A percentile compares a stretch with the other conserved stretches of the same genome.
Conservation (phyloP, 2,329 filamentous ascomycete species). For the Colletotrichum acutatum region DNA sequence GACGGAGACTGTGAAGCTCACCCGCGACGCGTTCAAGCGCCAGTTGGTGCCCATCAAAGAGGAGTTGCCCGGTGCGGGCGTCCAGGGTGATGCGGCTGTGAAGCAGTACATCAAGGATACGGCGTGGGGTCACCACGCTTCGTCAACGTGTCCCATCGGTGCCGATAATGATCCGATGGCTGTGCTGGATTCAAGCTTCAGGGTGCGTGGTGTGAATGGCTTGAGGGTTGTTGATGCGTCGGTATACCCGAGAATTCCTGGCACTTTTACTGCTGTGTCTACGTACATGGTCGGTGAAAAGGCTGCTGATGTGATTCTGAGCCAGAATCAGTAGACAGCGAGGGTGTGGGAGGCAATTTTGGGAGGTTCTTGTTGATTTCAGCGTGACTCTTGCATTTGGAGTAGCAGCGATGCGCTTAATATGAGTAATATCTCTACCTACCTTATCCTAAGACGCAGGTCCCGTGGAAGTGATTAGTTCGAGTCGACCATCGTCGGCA, state of each 20-base stretch:
- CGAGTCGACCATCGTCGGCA: too few relatives aligned
- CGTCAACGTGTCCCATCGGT: conserved; percentile 47
- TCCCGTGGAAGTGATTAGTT: too few relatives aligned
- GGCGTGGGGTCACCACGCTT: conserved; percentile 49
- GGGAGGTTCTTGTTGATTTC: not conserved
- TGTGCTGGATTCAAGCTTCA: conserved; percentile 60
- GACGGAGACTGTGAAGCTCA: conserved; percentile 64
- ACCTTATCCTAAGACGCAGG: too few relatives aligned
- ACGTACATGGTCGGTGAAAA: conserved; percentile 48
- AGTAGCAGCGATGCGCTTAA: not conserved
- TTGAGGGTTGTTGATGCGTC: conserved; percentile 59
- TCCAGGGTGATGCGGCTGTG: conserved; percentile 35
- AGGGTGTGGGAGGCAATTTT: not conserved
- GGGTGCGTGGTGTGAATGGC: conserved; percentile 57
- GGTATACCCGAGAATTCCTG: conserved; percentile 52
- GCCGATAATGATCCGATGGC: conserved; percentile 46
- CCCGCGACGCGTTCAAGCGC: conserved; percentile 54
- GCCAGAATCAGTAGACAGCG: not conserved
- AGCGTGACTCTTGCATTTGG: not conserved
- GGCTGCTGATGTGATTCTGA: conserved; percentile 45
- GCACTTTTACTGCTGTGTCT: conserved; percentile 46
- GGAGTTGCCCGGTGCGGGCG: conserved; percentile 36
- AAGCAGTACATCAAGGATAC: conserved; percentile 43
- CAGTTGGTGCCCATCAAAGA: conserved; percentile 38
- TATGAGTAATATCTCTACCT: not conserved